Evolutionary conservation across 305 asterid genomes (phyloP).

Genomic region (Galium porrigens): DNA sequence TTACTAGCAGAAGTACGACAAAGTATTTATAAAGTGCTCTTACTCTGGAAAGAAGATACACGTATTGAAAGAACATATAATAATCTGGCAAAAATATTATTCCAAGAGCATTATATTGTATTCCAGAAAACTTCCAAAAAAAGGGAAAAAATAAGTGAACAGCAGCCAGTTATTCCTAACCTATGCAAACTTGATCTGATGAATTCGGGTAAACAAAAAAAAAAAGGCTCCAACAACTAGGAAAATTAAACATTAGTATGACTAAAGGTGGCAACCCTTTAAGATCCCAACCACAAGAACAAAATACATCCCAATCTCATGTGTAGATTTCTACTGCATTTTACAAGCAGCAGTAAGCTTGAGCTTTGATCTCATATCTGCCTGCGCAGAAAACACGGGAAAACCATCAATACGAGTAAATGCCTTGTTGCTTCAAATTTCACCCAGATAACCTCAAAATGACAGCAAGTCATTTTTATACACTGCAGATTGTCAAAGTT

Average conservation of each 20-base stretch:
- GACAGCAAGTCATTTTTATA: not conserved
- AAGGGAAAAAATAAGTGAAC: not conserved
- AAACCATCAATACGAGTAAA: not conserved
- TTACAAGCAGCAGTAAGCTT: not conserved
- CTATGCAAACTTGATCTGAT: too few relatives aligned
- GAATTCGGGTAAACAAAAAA: too few relatives aligned
- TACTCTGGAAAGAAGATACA: not conserved
- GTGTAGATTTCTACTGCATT: not conserved
- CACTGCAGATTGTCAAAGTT: not conserved
- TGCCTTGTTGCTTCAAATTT: not conserved
- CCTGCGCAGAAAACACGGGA: not conserved
- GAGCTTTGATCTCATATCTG: constrained; percentile 8
- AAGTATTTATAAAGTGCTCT: not conserved
- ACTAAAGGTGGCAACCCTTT: too few relatives aligned
- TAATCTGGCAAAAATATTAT: too few relatives aligned
- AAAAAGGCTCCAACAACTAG: too few relatives aligned
- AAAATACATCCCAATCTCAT: not conserved
- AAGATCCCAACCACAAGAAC: not conserved
- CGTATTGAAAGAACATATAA: not conserved
- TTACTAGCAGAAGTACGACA: too few relatives aligned
- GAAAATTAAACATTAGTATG: too few relatives aligned
- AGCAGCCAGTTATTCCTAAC: too few relatives aligned
- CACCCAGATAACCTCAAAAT: not conserved
- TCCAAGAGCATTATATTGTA: not conserved
- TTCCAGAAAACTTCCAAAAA: not conserved